Percentiles rank a stretch among this genome's conserved stretches.
phyloP scores from a whole-genome alignment of 225 moss, liverwort and hornwort species.

The Asterella californica region DNA sequence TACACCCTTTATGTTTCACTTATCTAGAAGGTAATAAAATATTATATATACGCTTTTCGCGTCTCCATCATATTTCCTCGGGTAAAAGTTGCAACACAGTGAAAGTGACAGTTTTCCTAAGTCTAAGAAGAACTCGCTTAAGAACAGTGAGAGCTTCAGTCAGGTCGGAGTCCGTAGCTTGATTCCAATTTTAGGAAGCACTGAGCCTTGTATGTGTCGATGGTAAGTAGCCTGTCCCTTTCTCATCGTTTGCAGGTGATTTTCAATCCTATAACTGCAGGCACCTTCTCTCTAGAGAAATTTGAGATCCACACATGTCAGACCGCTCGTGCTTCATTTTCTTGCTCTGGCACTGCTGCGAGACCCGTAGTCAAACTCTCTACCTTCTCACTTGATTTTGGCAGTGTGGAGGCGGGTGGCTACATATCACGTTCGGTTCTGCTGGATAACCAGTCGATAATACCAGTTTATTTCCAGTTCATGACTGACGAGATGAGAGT shows the following conservation, averaged over 20 bases:
- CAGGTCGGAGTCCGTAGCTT: neutral
- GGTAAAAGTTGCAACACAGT: too few species aligned
- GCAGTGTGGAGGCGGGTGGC: slow-evolving; percentile 79
- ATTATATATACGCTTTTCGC: too few species aligned
- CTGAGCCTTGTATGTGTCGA: slow-evolving; percentile 33
- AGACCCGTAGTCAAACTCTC: slow-evolving; percentile 74
- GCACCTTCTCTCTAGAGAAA: slow-evolving; percentile 87
- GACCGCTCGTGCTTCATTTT: slow-evolving; percentile 89
- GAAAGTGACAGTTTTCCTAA: too few species aligned
- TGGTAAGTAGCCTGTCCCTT: slow-evolving; percentile 73
- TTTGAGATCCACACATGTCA: slow-evolving; percentile 96
- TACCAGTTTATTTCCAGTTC: slow-evolving; percentile 72
- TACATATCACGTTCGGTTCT: slow-evolving; percentile 64
- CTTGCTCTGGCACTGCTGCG: slow-evolving; percentile 95
- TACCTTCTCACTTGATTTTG: slow-evolving; percentile 84
- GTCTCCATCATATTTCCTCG: too few species aligned
- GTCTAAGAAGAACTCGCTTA: neutral
- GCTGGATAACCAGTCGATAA: slow-evolving; percentile 76
- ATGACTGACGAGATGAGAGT: slow-evolving; percentile 64
- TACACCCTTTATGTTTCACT: too few species aligned
- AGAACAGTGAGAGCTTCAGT: neutral
- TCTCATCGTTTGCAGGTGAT: slow-evolving; percentile 95
- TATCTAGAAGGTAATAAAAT: too few species aligned
- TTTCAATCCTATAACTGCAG: slow-evolving; percentile 95
- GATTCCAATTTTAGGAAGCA: neutral